Base-by-base conservation (phyloP, 495 filamentous ascomycete species). In the Aspergillus kassunensis region DNA sequence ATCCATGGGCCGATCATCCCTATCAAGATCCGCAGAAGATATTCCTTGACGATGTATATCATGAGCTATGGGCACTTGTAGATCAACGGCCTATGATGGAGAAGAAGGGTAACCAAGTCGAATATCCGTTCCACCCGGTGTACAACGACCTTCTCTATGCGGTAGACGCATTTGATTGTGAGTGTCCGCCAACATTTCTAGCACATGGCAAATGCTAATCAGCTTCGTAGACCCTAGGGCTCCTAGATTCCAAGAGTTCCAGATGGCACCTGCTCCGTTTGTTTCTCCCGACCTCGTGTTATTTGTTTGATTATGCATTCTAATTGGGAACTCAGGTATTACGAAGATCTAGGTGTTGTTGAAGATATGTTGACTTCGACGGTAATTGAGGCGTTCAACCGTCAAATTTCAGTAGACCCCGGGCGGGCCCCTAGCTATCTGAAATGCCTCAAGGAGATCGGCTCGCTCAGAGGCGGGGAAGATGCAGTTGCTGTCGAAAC, bases 1-100 rank as follows among this genome's bases (percentile, higher is more conserved):
- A 65, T 19, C 25, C 62, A 15, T 62, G 61, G 49, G 42, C 68
- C 8, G 56, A 65, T 18, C 58, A 61, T n/a, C 73, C 78, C 10
- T 80, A 73, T 48, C 59, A 63, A 18, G 72, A 81, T 53, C 61
- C 63, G 12, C 42, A 67, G 3, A 74, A 72, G 23, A 71, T 72
- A 15, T 71, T 80, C 19, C 60, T 86, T 10, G 80, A 86, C 45
- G 77, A 86, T 63, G 67, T 76, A 6, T 63, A 71, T 31, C 68
- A 76, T 46, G 82, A 86, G 59, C 61, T 83, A 42, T 52, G 58
- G 1, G 57, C 61, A n/a, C 67, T 83, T 6, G 72, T 77, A 51
- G 60, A 67, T 20, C 64, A 72, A 25, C 64, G 70, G 27, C 74
- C 79, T 5, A 42, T 59, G 4, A 57, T 65, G 15, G 81, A 85